phyloP scores from a whole-genome alignment of 2,329 filamentous ascomycete species.

The Clonostachys sp. region DNA sequence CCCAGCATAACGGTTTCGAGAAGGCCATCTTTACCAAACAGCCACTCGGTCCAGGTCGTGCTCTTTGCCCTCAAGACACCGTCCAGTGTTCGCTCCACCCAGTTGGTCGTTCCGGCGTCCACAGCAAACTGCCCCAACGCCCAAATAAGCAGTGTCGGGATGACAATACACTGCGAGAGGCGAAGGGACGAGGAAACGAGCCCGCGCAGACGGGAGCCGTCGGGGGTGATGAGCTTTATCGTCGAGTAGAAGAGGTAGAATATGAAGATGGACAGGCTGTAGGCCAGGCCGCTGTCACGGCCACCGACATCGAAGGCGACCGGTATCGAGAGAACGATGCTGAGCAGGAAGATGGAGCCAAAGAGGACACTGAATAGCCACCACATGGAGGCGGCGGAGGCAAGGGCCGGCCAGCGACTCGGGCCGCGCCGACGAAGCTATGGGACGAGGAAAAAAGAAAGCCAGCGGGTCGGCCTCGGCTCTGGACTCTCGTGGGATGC shows the following conservation, averaged over 20 bases:
- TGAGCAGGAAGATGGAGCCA: conserved; percentile 80
- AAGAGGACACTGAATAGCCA: conserved; percentile 75
- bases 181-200: conserved; percentile 65
- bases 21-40: conserved; percentile 82
- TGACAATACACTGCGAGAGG: conserved; percentile 78
- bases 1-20: conserved; percentile 77
- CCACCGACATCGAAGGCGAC: conserved; percentile 98
- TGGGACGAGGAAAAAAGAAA: no score
- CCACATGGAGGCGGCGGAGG: conserved; percentile 59
- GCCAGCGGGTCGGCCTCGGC: no score
- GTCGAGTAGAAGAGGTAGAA: conserved; percentile 90
- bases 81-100: conserved; percentile 77
- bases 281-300: conserved; percentile 87
- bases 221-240: conserved; percentile 76
- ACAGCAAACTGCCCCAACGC: conserved; percentile 92
- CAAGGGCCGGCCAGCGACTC: no score
- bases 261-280: conserved; percentile 80
- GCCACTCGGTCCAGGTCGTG: conserved; percentile 73
- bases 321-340: conserved; percentile 92
- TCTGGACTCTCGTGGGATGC: no score
- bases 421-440: no score
- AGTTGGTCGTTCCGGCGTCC: conserved; percentile 71
- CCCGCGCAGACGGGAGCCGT: conserved; percentile 69
- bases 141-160: conserved; percentile 88
- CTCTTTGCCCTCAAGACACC: conserved; percentile 58